phyloP scores from a whole-genome alignment of 441 rosid genomes.

The Jatropha podagrica region DNA sequence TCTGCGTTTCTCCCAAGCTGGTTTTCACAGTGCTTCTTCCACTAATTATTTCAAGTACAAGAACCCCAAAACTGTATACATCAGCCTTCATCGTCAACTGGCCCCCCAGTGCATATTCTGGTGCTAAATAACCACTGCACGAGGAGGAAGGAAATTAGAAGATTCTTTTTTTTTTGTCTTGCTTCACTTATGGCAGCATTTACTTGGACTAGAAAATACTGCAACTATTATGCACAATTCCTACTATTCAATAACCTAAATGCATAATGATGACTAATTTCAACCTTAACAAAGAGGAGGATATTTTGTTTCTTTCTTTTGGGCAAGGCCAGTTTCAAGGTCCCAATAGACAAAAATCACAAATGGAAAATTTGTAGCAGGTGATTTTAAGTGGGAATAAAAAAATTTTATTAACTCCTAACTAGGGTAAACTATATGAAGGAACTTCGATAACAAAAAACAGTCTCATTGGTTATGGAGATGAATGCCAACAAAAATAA shows the following conservation, averaged over 20 bases:
- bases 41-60: conserved; percentile 57
- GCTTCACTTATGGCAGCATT: conserved; percentile 1
- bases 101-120: conserved; percentile 69
- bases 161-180: not conserved
- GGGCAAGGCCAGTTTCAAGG: not conserved
- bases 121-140: conserved; percentile 80
- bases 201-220: not conserved
- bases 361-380: not conserved
- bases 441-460: not conserved
- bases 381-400: not conserved
- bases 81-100: conserved; percentile 70
- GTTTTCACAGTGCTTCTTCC: conserved; percentile 51
- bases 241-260: not conserved
- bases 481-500: not conserved
- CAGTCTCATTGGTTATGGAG: not conserved
- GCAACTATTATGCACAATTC: not conserved
- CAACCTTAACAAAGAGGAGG: not conserved
- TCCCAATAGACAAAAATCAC: not conserved
- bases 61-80: conserved; percentile 64
- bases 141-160: conserved; percentile 7
- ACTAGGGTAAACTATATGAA: not conserved
- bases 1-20: conserved; percentile 42
- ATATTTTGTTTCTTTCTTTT: too few species aligned
- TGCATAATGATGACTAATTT: not conserved
- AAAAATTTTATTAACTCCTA: not conserved